Evolutionary conservation across 2,329 filamentous ascomycete species (phyloP), one percentile per base, ranked within the genome.

Genomic region (Aspergillus quadrilineatus): DNA sequence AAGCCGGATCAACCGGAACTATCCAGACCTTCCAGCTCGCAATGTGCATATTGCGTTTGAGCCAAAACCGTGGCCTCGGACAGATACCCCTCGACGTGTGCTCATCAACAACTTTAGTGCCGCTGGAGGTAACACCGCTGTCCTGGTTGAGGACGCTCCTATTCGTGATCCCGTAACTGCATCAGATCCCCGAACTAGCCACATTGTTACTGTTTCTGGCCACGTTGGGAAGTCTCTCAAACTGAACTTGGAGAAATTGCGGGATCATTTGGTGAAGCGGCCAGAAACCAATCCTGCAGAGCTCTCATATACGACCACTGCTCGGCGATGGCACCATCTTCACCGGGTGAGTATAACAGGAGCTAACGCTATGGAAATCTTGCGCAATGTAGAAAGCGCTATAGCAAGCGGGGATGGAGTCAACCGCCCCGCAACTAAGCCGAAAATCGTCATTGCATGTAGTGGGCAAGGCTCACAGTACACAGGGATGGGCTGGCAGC

Each of bases 61-160:
- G 60, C 61, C 68, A 68, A 77, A 51, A 22, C 59, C 67, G 0
- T 81, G 77, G 75, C 54, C 63, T 8, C 60, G 69, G 1, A 42
- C 17, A 4, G 42, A 51, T 22, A 32, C 10, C 14, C n/a, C 32
- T 2, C 22, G 61, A n/a, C 64, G 66, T n/a, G 74, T 77, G 0
- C 69, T 77, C 22, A 70, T 88, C 60, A 90, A 90, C 75, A 89
- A 88, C 70, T 90, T 89, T 65, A 82, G 82, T 60, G 88, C 88
- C 1, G 85, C 87, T 29, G 87, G 87, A 52, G 87, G 87, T 6
- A 90, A 90, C 71, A 89, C 86, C 1, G 82, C 85, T 8, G 68
- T 89, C 30, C 70, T 90, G 6, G 64, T 90, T 1, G 84, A 89
- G 65, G 86, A 89, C 57, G 82, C 78, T 0, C 84, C 84, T 5